These are phyloP conservation scores for Phytopythium oedochilum DNA, from an alignment of 352 stramenopile genomes.

Conservation along the genomic window DNA sequence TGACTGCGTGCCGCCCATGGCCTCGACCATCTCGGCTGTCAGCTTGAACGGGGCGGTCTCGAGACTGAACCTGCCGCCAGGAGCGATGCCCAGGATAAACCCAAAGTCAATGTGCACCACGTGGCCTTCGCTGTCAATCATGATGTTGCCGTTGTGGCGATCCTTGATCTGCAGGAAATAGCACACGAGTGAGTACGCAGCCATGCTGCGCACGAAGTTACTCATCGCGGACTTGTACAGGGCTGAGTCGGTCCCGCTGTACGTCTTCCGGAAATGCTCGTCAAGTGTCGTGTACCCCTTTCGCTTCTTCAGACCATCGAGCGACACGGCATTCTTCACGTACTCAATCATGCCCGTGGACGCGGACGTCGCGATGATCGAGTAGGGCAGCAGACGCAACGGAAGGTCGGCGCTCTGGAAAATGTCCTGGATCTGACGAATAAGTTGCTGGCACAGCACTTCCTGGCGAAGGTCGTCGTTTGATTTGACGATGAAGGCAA, in stretches of 20 bases:
- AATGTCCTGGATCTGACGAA: slow-evolving; percentile 94
- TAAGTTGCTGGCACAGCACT: slow-evolving; percentile 96
- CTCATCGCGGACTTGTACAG: slow-evolving; percentile 93
- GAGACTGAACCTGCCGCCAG: slow-evolving; percentile 92
- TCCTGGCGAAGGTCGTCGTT: slow-evolving; percentile 98
- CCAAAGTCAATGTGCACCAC: slow-evolving; percentile 99
- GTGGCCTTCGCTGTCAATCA: slow-evolving; percentile 96
- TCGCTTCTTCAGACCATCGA: slow-evolving; percentile 95
- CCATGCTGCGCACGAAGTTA: slow-evolving; percentile 96
- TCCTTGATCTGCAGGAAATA: slow-evolving; percentile 99
- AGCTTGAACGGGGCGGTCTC: slow-evolving; percentile 99
- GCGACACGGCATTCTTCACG: slow-evolving; percentile 95
- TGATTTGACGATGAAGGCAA: slow-evolving; percentile 97
- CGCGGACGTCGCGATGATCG: slow-evolving; percentile 94
- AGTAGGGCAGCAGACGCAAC: slow-evolving; percentile 93
- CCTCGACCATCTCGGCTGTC: slow-evolving; percentile 96
- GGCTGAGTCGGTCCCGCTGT: slow-evolving; percentile 76
- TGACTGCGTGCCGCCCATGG: slow-evolving; percentile 91
- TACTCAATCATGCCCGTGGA: slow-evolving; percentile 97
- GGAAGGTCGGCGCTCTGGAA: slow-evolving; percentile 94
- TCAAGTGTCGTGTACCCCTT: slow-evolving; percentile 82
- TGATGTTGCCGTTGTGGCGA: slow-evolving; percentile 99
- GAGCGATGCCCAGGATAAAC: slow-evolving; percentile 98
- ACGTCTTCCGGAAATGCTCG: slow-evolving; percentile 91
- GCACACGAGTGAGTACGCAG: slow-evolving; percentile 97